Evolutionary conservation across 2,329 filamentous ascomycete genomes (phyloP).

Genomic region (Aspergillus niger): DNA sequence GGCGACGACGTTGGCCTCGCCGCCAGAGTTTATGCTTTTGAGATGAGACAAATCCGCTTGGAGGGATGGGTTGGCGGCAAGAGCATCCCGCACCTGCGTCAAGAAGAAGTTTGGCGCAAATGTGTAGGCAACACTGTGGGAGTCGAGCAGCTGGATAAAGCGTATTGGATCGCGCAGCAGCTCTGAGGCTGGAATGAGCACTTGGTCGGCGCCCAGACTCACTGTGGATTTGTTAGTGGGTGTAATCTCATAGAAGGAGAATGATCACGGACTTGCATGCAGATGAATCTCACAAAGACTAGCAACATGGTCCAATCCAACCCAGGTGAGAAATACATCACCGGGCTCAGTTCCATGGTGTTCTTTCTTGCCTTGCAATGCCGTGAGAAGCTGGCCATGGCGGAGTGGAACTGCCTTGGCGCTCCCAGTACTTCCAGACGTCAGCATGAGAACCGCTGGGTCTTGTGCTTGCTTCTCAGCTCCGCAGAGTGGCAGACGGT

Average conservation of each 20-base stretch:
- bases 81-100: constrained; percentile 11
- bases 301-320: constrained; percentile 57
- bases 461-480: constrained; percentile 3
- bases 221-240: background rate
- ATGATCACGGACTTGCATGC: constrained; percentile 25
- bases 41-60: constrained; percentile 4
- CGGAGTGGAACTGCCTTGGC: constrained; percentile 53
- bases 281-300: constrained; percentile 56
- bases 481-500: background rate
- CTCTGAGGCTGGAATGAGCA: constrained; percentile 22
- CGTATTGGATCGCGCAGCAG: constrained; percentile 34
- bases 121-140: constrained; percentile 33
- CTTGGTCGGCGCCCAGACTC: constrained; percentile 19
- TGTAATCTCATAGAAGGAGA: too few relatives aligned
- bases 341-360: constrained; percentile 26
- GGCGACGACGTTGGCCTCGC: constrained; percentile 39
- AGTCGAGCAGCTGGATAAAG: constrained; percentile 46
- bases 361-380: constrained; percentile 37
- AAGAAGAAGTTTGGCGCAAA: constrained; percentile 34
- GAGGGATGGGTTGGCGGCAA: background rate
- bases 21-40: constrained; percentile 40
- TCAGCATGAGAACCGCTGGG: constrained; percentile 52
- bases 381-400: constrained; percentile 29
- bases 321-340: constrained; percentile 51
- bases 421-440: constrained; percentile 57